Conservation (phyloP, 163 green algal genomes). For the Trebouxiophyceae sp. region DNA sequence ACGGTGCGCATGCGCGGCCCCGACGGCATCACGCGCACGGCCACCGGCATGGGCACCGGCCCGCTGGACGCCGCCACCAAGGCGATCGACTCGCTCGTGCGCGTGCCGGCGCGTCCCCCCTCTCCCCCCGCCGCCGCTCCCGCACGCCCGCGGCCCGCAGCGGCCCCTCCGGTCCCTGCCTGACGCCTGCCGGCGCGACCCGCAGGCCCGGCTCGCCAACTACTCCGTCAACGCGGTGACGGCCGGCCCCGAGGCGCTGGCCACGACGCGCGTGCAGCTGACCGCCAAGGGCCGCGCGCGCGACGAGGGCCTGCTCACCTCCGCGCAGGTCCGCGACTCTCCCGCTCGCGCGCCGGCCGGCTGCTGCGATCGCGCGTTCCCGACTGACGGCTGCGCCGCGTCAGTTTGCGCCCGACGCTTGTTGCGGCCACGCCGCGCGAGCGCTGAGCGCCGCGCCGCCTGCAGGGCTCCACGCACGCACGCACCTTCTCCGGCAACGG, state of each 20-base stretch:
- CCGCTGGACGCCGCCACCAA: slow-evolving; percentile 96
- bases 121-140: neutral
- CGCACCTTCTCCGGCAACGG: slow-evolving; percentile 69
- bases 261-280: slow-evolving; percentile 74
- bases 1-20: slow-evolving; percentile 86
- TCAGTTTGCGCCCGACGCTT: too few species aligned
- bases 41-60: slow-evolving; percentile 72
- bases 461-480: slow-evolving; percentile 25
- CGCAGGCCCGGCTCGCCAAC: slow-evolving; percentile 67
- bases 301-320: slow-evolving; percentile 32
- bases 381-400: too few species aligned
- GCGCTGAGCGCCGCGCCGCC: neutral
- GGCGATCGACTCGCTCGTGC: slow-evolving; percentile 87
- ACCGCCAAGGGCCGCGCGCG: slow-evolving; percentile 36
- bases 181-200: neutral
- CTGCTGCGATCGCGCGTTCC: too few species aligned
- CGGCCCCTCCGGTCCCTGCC: too few species aligned
- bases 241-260: slow-evolving; percentile 91
- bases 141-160: neutral
- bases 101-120: slow-evolving; percentile 42
- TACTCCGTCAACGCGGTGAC: slow-evolving; percentile 83
- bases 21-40: slow-evolving; percentile 68
- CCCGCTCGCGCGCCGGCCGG: too few species aligned
- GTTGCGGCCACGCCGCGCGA: too few species aligned
- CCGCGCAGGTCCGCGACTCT: slow-evolving; percentile 32